Evolutionary conservation across 257 asterid genomes (phyloP).

Genomic region (Plantago ovata): DNA sequence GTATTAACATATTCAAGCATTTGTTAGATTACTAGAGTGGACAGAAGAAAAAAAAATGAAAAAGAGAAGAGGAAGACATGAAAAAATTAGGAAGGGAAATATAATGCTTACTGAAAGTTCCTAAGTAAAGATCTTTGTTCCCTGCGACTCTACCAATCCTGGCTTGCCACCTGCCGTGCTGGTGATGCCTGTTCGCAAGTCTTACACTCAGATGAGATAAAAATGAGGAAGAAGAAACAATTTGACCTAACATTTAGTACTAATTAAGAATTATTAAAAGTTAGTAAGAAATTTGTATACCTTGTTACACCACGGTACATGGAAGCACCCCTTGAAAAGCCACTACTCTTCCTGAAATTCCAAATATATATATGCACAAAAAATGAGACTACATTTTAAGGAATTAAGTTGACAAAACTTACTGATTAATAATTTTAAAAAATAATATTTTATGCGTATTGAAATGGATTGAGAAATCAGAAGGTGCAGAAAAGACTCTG

Average conservation of each 20-base stretch:
- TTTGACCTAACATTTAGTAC: not conserved
- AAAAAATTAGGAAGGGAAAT: not conserved
- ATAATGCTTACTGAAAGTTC: slow-evolving; percentile 79
- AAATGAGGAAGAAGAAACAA: not conserved
- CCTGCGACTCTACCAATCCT: slow-evolving; percentile 95
- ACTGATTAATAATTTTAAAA: not conserved
- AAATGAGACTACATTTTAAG: not conserved
- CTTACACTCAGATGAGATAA: slow-evolving; percentile 19
- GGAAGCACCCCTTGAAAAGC: slow-evolving; percentile 92
- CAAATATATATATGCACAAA: not conserved
- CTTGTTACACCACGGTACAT: slow-evolving; percentile 94
- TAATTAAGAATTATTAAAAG: not conserved
- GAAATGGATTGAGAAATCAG: slow-evolving; percentile 7
- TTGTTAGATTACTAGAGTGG: too few species aligned
- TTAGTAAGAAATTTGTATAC: slow-evolving; percentile 20
- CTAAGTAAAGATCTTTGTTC: slow-evolving; percentile 88
- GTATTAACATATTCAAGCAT: too few species aligned
- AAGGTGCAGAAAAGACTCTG: slow-evolving; percentile 8
- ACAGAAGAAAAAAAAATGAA: not conserved
- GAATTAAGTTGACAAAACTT: too few species aligned
- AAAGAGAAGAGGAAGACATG: not conserved
- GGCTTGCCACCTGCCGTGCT: slow-evolving; percentile 97
- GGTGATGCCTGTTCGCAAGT: slow-evolving; percentile 67
- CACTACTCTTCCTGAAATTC: slow-evolving; percentile 71
- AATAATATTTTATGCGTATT: not conserved